Evolutionary conservation across 2,329 filamentous ascomycete genomes (phyloP).

Genomic region (Fusarium algeriense): DNA sequence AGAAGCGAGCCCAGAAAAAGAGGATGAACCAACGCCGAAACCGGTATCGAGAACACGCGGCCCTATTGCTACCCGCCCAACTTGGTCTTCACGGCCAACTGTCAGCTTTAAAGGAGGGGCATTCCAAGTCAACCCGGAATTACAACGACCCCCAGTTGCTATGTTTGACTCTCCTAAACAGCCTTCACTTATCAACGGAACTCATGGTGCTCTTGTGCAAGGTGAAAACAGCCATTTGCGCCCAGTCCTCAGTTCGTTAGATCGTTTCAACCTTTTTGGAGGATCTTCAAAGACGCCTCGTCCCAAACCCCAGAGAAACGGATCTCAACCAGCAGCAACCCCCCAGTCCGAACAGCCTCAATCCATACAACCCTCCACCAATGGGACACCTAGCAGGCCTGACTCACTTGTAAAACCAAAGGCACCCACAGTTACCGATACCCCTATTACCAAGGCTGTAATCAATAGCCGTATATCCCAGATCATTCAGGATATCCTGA

Average conservation of each 20-base stretch:
- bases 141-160: conserved; percentile 40
- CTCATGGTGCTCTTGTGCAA: conserved; percentile 41
- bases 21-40: conserved; percentile 7
- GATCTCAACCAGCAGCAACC: neutral
- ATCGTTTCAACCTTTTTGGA: conserved; percentile 21
- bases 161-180: conserved; percentile 35
- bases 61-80: conserved; percentile 31
- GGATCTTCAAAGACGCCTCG: conserved; percentile 26
- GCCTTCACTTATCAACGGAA: conserved; percentile 13
- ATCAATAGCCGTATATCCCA: conserved; percentile 39
- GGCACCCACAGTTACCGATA: conserved; percentile 25
- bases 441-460: conserved; percentile 28
- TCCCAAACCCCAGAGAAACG: conserved; percentile 20
- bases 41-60: conserved; percentile 28
- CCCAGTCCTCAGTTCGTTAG: conserved; percentile 35
- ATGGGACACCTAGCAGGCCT: neutral
- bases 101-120: conserved; percentile 40
- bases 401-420: conserved; percentile 7
- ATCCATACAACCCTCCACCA: neutral
- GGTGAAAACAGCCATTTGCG: conserved; percentile 37
- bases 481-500: conserved; percentile 48
- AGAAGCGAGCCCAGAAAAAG: neutral
- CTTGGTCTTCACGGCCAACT: conserved; percentile 37
- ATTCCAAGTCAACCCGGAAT: conserved; percentile 40
- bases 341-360: neutral